Evolutionary conservation across 1,139 yeast species (phyloP), one percentile per base, ranked within the genome.

Genomic region (Kodamaea suecica): DNA sequence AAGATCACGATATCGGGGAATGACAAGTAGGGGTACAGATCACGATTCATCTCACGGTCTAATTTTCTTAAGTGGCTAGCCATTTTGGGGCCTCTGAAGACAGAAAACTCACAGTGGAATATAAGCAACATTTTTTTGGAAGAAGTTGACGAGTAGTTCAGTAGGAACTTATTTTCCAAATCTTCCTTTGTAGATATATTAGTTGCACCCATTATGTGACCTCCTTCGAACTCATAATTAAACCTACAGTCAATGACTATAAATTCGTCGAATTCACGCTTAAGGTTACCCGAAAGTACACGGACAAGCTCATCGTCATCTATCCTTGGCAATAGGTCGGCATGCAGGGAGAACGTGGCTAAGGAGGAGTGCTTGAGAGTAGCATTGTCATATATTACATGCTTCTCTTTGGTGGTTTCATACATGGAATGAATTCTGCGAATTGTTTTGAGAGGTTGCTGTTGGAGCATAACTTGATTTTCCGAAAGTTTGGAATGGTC

Each of bases 31-130:
- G 98, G 98, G 59, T 92, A 94, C 43, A 74, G 67, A 37, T 80
- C 79, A 43, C 78, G 73, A 55, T 90, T 88, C 34, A 78, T 50
- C 31, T 73, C 74, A 41, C 98, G 74, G 61, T 92, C 98, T 47
- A 85, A 74, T 45, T 82, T 82, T 44, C 98, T 70, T 39, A 92
- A 70, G 55, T 87, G 90, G 39, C 81, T 70, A 1, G 97, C 97
- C 84, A 92, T 79, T 33, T 84, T 69, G 3, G 98, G 98, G 8
- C 97, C 96, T 40, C 98, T 73, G 55, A 84, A 87, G 2, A 95
- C 78, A 33, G 95, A 83, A 55, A 87, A 90, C 59, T 92, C 98
- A 61, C 98, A 92, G 59, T 92, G 97, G 63, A 92, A 90, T 10
- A 94, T 71, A 13, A 90, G 59, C 38, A 92, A 61, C 14, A 62